Conservation (phyloP, 805 yeast genomes). For the Hagleromyces aurorensis region DNA sequence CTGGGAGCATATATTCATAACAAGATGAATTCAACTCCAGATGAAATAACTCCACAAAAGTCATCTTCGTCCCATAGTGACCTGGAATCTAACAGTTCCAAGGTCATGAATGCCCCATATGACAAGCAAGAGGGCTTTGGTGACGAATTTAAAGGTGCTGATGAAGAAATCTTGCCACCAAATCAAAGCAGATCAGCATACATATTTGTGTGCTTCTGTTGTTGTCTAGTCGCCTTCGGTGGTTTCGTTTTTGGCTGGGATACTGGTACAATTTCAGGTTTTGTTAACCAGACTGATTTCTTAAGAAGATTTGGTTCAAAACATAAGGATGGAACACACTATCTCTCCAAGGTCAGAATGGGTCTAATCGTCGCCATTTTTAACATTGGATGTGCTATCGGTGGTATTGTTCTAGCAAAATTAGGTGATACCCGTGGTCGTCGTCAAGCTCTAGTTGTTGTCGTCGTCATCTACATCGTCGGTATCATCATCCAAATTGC, state of each 20-base stretch:
- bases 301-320: constrained; percentile 21
- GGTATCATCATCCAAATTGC: constrained; percentile 68
- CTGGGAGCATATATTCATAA: no score
- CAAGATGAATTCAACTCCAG: constrained; percentile 17
- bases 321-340: constrained; percentile 14
- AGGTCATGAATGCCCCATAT: constrained; percentile 16
- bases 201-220: constrained; percentile 23
- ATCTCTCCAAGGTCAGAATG: constrained; percentile 22
- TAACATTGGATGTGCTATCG: constrained; percentile 71
- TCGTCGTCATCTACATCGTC: constrained; percentile 54
- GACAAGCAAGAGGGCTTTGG: constrained; percentile 10
- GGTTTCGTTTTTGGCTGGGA: constrained; percentile 77
- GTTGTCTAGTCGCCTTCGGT: constrained; percentile 57
- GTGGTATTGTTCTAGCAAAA: constrained; percentile 54
- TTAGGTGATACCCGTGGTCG: constrained; percentile 60
- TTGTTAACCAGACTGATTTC: constrained; percentile 40
- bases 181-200: constrained; percentile 20
- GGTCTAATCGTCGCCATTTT: constrained; percentile 39
- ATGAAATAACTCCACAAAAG: constrained; percentile 11
- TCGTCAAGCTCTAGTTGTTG: constrained; percentile 50
- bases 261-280: constrained; percentile 74
- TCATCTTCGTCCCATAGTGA: constrained; percentile 10
- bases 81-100: constrained; percentile 11
- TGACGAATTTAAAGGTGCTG: constrained; percentile 6
- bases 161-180: constrained; percentile 7